Base-by-base conservation (phyloP, 306 rosid species). In the Lotus japonicus region DNA sequence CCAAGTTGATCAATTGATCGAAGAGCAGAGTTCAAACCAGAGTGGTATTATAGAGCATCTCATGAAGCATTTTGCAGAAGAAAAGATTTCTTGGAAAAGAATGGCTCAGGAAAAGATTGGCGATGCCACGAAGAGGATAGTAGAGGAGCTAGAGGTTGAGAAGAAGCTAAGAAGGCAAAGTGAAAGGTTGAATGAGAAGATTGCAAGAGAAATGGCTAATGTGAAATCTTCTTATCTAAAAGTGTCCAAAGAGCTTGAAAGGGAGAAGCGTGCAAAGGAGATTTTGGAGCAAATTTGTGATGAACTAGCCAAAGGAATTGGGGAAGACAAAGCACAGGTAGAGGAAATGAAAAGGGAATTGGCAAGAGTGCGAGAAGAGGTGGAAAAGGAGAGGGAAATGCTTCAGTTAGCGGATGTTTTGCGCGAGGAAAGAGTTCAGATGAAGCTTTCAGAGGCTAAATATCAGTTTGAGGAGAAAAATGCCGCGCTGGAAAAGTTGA, bases 351-450 rank as follows among this genome's bases (percentile, higher is more conserved):
- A 83, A 84, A 89, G 72, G 70, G 94, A 88, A 9, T 83, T 94
- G 0, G 96, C 78, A 1, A 84, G 84, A 69, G 87, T 84, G 33
- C 70, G 88, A 6, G 87, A 87, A 72, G 98, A 92, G 56, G 81
- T 94, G 7, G 97, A 90, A 50, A 83, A 88, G 80, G 98, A 94
- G 84, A 88, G 97, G 70, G 89, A 90, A 71, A 94, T 94, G 98
- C 94, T 94, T 73, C 98, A 86, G 70, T 45, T 94, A 42, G 98
- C 96, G 0, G 94, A 94, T 71, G 80, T 85, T 43, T 79, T 88
- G 70, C 84, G 97, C 0, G 98, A 94, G 81, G 97, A 94, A 74
- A 85, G 98, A 84, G 97, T 94, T 42, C 96, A 94, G 53, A 90
- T 94, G 98, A 94, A 94, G 87, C 92, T 94, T 11, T 86, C 90